A percentile compares a stretch with the other conserved stretches of the same genome.
phyloP scores from a whole-genome alignment of 2,329 filamentous ascomycete genomes.

The Atkinsonella hypoxylon region DNA sequence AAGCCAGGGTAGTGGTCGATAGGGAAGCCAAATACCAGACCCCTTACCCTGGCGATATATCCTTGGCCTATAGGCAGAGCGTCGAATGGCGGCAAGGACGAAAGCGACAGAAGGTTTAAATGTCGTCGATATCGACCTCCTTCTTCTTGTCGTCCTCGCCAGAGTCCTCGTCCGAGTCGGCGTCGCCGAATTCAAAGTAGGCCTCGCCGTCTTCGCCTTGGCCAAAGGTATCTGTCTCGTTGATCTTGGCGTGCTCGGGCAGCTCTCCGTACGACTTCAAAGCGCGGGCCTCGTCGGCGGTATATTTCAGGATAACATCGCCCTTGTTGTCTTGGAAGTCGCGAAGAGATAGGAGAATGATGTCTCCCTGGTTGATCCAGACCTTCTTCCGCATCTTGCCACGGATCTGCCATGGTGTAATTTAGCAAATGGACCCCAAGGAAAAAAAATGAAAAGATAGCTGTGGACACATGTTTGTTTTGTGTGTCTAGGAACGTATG shows the following conservation, averaged over 20 bases:
- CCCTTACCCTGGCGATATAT: background rate
- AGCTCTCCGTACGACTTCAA: conserved; percentile 97
- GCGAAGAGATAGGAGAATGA: conserved; percentile 76
- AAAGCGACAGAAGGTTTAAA: conserved; percentile 40
- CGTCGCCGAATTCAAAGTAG: conserved; percentile 98
- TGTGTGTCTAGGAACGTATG: no score
- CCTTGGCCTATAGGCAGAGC: no score
- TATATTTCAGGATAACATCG: conserved; percentile 96
- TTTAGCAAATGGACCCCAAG: no score
- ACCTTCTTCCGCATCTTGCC: conserved; percentile 99
- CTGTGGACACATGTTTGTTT: no score
- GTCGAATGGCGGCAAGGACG: background rate
- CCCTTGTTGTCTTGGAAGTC: conserved; percentile 95
- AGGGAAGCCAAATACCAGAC: background rate
- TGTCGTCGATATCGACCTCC: conserved; percentile 92
- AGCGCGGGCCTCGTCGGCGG: conserved; percentile 84
- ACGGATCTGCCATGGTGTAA: conserved; percentile 34
- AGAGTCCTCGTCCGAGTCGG: conserved; percentile 49
- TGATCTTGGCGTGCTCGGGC: conserved; percentile 97
- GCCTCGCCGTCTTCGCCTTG: conserved; percentile 89
- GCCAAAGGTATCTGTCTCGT: conserved; percentile 93
- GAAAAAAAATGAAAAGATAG: no score
- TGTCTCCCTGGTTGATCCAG: conserved; percentile 98
- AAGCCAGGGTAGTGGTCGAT: background rate
- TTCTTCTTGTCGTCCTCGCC: conserved; percentile 49